Percentiles rank a stretch among this genome's conserved stretches.
These are phyloP conservation scores for Penicillium canariense DNA, from an alignment of 495 filamentous ascomycete genomes.

Conservation along the genomic window DNA sequence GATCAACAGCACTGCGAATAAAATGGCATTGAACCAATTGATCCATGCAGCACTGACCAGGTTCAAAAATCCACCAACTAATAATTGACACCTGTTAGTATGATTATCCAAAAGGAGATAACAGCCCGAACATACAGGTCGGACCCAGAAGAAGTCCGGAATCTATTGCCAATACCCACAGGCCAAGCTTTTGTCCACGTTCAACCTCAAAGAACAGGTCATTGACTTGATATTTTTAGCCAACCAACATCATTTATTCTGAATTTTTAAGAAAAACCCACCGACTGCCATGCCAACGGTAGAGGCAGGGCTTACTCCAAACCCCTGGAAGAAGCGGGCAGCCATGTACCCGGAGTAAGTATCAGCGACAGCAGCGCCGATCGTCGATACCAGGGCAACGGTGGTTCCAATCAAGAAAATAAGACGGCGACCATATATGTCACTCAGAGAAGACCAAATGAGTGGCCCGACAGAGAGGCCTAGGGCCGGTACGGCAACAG, in stretches of 20 bases:
- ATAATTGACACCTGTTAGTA: background rate
- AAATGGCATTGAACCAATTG: conserved; percentile 57
- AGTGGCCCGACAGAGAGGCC: conserved; percentile 58
- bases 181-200: conserved; percentile 58
- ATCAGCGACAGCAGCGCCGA: conserved; percentile 48
- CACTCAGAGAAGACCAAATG: conserved; percentile 56
- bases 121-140: conserved; percentile 24
- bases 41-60: conserved; percentile 53
- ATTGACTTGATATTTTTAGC: conserved; percentile 22
- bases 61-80: conserved; percentile 57
- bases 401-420: conserved; percentile 54
- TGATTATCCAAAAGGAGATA: background rate
- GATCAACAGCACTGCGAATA: conserved; percentile 51
- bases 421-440: conserved; percentile 56
- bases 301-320: conserved; percentile 56
- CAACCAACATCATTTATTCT: background rate
- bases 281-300: conserved; percentile 60
- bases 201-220: conserved; percentile 61
- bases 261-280: conserved; percentile 17
- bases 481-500: conserved; percentile 59
- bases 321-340: conserved; percentile 60
- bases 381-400: conserved; percentile 52
- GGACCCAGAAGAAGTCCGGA: conserved; percentile 57
- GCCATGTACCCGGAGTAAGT: conserved; percentile 55
- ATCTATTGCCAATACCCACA: conserved; percentile 62